A percentile compares a stretch with the other conserved stretches of the same genome.
These are phyloP conservation scores for Atkinsonella texensis DNA, from an alignment of 2,329 filamentous ascomycete genomes.

Conservation along the genomic window DNA sequence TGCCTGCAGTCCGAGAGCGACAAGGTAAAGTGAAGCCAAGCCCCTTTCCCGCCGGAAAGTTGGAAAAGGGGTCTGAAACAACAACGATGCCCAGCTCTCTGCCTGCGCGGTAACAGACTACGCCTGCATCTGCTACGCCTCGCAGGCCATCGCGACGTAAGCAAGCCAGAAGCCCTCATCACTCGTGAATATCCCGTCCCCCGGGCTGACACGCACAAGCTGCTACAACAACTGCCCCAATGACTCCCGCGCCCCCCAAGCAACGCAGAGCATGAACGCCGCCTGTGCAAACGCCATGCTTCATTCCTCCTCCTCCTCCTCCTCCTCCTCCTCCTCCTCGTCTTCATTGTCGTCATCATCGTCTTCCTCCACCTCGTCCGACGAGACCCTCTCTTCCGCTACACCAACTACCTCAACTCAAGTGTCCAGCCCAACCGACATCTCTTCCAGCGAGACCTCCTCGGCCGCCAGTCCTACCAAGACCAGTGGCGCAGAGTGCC, in stretches of 20 bases:
- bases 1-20: slow-evolving; percentile 29
- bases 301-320: slow-evolving; percentile 23
- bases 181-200: neutral
- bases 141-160: slow-evolving; percentile 34
- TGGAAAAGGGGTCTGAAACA: neutral
- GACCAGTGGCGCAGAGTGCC: slow-evolving; percentile 13
- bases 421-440: slow-evolving; percentile 10
- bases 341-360: too few species aligned
- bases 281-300: slow-evolving; percentile 35
- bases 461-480: slow-evolving; percentile 11
- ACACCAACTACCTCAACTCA: slow-evolving; percentile 8
- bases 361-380: too few species aligned
- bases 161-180: slow-evolving; percentile 10
- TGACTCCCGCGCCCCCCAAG: slow-evolving; percentile 25
- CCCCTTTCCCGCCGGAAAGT: too few species aligned
- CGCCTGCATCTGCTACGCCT: slow-evolving; percentile 33
- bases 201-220: slow-evolving; percentile 15
- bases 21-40: slow-evolving; percentile 19
- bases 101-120: slow-evolving; percentile 30
- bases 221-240: slow-evolving; percentile 47
- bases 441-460: slow-evolving; percentile 10
- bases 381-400: slow-evolving; percentile 14
- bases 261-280: slow-evolving; percentile 26
- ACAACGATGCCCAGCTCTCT: slow-evolving; percentile 15
- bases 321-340: too few species aligned